These are phyloP conservation scores for Plasmodium gonderi DNA, from an alignment of 169 alveolate genomes.

Conservation along the genomic window DNA sequence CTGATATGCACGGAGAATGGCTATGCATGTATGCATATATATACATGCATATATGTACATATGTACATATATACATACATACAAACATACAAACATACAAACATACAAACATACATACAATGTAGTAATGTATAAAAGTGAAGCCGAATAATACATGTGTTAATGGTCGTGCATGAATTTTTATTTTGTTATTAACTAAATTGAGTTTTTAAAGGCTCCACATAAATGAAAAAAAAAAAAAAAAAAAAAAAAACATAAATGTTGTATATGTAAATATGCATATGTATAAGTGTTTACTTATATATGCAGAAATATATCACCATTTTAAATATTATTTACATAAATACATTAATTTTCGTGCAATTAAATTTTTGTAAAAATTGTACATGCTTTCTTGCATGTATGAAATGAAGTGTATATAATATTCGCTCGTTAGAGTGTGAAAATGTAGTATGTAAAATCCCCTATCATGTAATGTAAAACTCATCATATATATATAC, in stretches of 20 bases:
- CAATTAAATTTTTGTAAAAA: background rate
- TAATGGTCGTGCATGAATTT: background rate
- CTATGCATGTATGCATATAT: background rate
- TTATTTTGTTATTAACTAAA: background rate
- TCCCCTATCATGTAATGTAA: too few species aligned
- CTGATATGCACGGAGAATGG: background rate
- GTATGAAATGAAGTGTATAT: background rate
- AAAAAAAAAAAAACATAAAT: background rate
- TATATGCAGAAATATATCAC: background rate
- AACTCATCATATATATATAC: too few species aligned
- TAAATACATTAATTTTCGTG: background rate
- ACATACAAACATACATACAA: background rate
- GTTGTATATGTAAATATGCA: constrained; percentile 1
- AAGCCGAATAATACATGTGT: background rate
- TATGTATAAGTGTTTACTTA: background rate
- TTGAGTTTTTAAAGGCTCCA: background rate
- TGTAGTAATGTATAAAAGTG: background rate
- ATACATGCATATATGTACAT: constrained; percentile 10
- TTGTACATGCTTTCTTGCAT: background rate
- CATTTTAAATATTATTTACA: background rate
- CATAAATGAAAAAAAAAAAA: background rate
- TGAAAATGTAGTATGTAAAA: background rate
- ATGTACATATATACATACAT: background rate
- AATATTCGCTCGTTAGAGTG: background rate
- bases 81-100: background rate